phyloP scores from a whole-genome alignment of 1,284 basidiomycete species.

The Farysia itapuensis region DNA sequence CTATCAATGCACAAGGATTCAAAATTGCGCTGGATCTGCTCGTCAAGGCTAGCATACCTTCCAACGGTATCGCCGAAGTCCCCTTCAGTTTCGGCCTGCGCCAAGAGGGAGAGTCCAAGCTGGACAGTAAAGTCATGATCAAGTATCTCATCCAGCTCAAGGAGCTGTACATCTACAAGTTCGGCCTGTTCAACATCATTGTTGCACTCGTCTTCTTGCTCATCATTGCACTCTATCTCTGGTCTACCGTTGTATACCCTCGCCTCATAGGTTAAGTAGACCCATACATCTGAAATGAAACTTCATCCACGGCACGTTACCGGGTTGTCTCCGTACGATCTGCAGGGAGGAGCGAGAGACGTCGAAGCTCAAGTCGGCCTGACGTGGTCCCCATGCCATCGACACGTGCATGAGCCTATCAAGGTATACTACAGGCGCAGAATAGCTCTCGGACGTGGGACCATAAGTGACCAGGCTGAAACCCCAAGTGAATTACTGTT shows the following conservation, averaged over 20 bases:
- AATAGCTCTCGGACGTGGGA: too few species aligned
- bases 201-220: constrained; percentile 8
- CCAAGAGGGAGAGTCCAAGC: constrained; percentile 32
- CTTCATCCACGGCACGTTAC: too few species aligned
- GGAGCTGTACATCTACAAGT: constrained; percentile 32
- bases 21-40: constrained; percentile 40
- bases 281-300: too few species aligned
- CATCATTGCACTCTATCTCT: constrained; percentile 21
- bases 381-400: too few species aligned
- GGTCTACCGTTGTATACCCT: constrained; percentile 7
- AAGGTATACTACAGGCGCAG: too few species aligned
- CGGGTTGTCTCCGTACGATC: too few species aligned
- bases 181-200: constrained; percentile 11
- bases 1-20: constrained; percentile 37
- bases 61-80: constrained; percentile 21
- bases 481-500: too few species aligned
- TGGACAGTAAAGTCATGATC: constrained; percentile 38
- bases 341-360: too few species aligned
- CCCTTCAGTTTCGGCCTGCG: constrained; percentile 34
- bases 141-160: constrained; percentile 33
- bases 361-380: too few species aligned
- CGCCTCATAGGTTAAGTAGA: neutral
- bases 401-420: too few species aligned
- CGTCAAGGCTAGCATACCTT: constrained; percentile 24
- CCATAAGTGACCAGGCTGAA: too few species aligned